These are phyloP conservation scores for Kuraishia piskuri DNA, from an alignment of 805 yeast species.

Conservation along the genomic window DNA sequence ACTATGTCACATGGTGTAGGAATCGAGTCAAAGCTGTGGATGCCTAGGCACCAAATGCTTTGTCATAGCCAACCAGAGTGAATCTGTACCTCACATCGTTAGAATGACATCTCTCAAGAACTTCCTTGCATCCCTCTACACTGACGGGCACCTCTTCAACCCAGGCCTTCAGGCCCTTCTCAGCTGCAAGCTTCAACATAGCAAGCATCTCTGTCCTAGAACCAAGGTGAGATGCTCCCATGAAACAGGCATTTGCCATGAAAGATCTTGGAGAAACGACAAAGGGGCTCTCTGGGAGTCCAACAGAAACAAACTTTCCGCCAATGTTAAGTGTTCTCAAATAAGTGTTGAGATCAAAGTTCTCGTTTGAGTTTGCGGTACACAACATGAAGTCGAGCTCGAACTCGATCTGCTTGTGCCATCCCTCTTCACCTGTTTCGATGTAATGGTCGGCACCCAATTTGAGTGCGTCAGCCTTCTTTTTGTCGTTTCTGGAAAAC, in stretches of 20 bases:
- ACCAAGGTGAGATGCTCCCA: conserved; percentile 55
- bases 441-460: conserved; percentile 51
- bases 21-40: not conserved
- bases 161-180: conserved; percentile 53
- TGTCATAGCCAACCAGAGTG: conserved; percentile 48
- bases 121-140: conserved; percentile 44
- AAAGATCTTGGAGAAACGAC: conserved; percentile 33
- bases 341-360: conserved; percentile 40
- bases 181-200: conserved; percentile 58
- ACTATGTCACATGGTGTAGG: too few species aligned
- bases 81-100: conserved; percentile 61
- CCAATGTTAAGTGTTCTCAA: conserved; percentile 44
- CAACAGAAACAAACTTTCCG: conserved; percentile 55
- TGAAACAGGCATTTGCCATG: conserved; percentile 34
- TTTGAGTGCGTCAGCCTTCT: conserved; percentile 41
- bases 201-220: conserved; percentile 57
- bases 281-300: conserved; percentile 49
- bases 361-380: conserved; percentile 42
- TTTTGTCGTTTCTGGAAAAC: conserved; percentile 39
- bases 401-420: conserved; percentile 18
- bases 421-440: conserved; percentile 34
- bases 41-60: conserved; percentile 22
- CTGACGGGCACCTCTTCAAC: conserved; percentile 49
- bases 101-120: conserved; percentile 41
- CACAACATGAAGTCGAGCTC: conserved; percentile 43